Conservation (phyloP, 1,284 basidiomycete genomes). For the Stygiomarasmius scandens region DNA sequence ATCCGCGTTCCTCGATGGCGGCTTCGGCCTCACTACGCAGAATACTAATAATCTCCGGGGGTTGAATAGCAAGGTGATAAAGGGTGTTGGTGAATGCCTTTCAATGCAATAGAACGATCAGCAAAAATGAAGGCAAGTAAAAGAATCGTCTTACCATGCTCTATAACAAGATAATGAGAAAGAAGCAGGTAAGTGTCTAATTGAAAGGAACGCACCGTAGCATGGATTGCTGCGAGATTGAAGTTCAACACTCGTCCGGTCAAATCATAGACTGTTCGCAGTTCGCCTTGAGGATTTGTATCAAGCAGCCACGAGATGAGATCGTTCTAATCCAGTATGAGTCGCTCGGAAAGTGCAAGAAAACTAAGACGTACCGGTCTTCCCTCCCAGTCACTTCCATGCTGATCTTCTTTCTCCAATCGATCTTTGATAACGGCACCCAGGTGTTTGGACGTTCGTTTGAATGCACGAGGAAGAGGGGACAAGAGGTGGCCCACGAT, state of each 20-base stretch:
- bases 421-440: slow-evolving; percentile 4
- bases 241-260: slow-evolving; percentile 25
- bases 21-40: slow-evolving; percentile 45
- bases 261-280: slow-evolving; percentile 16
- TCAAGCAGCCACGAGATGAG: slow-evolving; percentile 12
- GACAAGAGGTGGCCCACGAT: no score
- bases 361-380: slow-evolving; percentile 7
- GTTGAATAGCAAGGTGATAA: slow-evolving; percentile 27
- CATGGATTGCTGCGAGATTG: slow-evolving; percentile 34
- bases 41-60: slow-evolving; percentile 31
- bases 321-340: slow-evolving; percentile 4
- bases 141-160: neutral
- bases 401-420: slow-evolving; percentile 6
- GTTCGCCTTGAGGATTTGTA: neutral
- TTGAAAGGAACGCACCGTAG: slow-evolving; percentile 21
- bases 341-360: neutral
- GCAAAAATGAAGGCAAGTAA: no score
- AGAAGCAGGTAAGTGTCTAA: no score
- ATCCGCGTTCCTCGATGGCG: slow-evolving; percentile 37
- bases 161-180: neutral
- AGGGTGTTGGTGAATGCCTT: slow-evolving; percentile 32
- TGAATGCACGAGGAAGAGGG: no score
- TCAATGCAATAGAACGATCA: no score
- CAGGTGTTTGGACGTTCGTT: no score
- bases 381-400: slow-evolving; percentile 8